A percentile compares a stretch with the other conserved stretches of the same genome.
Conservation (phyloP, 345 rosid species). For the Dipteronia dyeriana region DNA sequence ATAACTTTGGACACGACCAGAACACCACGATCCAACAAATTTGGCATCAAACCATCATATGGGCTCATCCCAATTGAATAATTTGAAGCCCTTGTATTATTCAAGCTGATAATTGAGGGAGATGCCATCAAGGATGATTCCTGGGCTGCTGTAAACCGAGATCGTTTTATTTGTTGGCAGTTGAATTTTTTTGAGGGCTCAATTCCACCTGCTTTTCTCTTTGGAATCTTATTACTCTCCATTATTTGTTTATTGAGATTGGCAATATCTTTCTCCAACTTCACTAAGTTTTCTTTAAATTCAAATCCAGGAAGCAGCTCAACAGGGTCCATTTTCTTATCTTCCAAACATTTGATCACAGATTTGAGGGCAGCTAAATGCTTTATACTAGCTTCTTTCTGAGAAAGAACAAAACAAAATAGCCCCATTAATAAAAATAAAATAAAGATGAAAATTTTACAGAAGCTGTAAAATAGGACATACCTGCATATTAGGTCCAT, state of each 20-base stretch:
- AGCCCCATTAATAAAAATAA: conserved; percentile 1
- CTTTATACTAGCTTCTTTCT: conserved; percentile 55
- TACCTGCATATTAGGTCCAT: conserved; percentile 43
- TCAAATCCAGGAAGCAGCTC: conserved; percentile 57
- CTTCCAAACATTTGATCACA: conserved; percentile 53
- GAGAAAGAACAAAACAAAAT: conserved; percentile 25
- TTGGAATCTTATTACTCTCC: conserved; percentile 34
- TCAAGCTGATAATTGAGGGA: conserved; percentile 35
- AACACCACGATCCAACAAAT: conserved; percentile 37
- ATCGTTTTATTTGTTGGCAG: conserved; percentile 55
- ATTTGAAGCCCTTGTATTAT: conserved; percentile 38
- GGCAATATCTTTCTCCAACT: conserved; percentile 54
- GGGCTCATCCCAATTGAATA: conserved; percentile 28
- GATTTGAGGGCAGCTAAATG: conserved; percentile 52
- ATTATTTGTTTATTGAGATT: conserved; percentile 39
- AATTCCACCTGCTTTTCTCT: conserved; percentile 48
- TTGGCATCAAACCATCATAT: conserved; percentile 24
- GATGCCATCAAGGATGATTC: conserved; percentile 38
- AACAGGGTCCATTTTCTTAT: conserved; percentile 48
- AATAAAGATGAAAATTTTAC: background rate
- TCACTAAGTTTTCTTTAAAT: conserved; percentile 45
- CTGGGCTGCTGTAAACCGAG: conserved; percentile 32
- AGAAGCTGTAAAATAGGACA: conserved; percentile 6
- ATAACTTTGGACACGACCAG: conserved; percentile 45
- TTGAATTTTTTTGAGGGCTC: conserved; percentile 29